A percentile compares a stretch with the other conserved stretches of the same genome.
These are phyloP conservation scores for Trichothecium roseum DNA, from an alignment of 2,329 filamentous ascomycete species.

Conservation along the genomic window DNA sequence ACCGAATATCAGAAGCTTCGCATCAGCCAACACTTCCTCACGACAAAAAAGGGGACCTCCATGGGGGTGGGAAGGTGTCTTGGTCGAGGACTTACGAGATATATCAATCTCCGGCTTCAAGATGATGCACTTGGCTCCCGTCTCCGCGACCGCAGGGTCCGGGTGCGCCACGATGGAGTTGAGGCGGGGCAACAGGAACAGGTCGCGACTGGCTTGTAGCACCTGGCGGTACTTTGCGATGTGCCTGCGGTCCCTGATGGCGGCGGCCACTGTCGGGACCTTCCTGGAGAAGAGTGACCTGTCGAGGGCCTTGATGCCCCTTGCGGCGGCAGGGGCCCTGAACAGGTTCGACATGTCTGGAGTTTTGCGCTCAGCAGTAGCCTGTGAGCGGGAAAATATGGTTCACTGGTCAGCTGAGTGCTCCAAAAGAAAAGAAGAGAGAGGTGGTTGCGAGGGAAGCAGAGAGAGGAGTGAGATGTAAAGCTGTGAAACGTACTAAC, in stretches of 20 bases:
- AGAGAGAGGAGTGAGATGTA: no score
- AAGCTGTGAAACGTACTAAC: no score
- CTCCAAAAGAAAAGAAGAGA: no score
- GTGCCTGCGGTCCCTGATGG: conserved; percentile 63
- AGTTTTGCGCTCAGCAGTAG: not conserved
- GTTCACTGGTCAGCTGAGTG: no score
- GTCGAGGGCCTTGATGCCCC: conserved; percentile 72
- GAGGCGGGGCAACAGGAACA: conserved; percentile 54
- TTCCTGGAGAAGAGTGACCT: conserved; percentile 71
- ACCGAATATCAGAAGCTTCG: no score
- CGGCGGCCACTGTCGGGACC: conserved; percentile 67
- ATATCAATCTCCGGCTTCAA: conserved; percentile 45
- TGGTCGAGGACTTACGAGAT: conserved; percentile 33
- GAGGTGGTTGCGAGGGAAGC: no score
- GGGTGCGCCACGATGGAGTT: conserved; percentile 55
- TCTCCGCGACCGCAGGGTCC: conserved; percentile 36
- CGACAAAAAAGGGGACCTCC: no score
- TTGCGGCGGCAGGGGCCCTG: conserved; percentile 64
- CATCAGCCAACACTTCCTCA: no score
- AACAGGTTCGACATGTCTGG: conserved; percentile 47
- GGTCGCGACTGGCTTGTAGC: conserved; percentile 54
- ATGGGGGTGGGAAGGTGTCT: no score
- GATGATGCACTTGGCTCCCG: conserved; percentile 52
- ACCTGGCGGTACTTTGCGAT: conserved; percentile 62
- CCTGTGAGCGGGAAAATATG: no score